Evolutionary conservation across 768 basidiomycete species (phyloP), one percentile per base, ranked within the genome.

Genomic region (Nidularia sp.): DNA sequence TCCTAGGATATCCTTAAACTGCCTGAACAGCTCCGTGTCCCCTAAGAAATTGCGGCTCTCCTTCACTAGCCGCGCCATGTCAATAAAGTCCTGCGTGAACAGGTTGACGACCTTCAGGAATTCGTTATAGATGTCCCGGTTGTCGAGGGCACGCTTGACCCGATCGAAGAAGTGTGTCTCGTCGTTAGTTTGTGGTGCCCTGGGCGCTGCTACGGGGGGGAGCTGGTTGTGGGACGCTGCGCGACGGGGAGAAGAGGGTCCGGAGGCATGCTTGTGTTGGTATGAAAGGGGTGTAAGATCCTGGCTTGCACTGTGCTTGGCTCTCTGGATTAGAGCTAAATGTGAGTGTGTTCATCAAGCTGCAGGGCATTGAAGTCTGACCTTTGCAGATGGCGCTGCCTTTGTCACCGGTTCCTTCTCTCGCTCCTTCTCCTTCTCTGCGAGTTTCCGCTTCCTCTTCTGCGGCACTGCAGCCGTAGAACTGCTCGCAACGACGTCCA

Each of bases 41-140:
- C 83, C 83, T 67, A 67, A 85, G 65, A 90, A 98, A 53, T 84
- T 79, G 22, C 82, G 75, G 34, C 85, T 84, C 60, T 95, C 88
- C 57, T 89, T 84, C 46, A 98, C 79, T 6, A 98, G 79, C 12
- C 87, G 83, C 25, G 85, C 81, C 1, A 85, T 83, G 60, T 98
- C 94, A 59, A 99, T 96, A 62, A 91, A 84, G 54, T 94, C 92
- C 63, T 96, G 93, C 2, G 92, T 90, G 63, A 94, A 99, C 2
- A 99, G 78, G 67, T 98, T 98, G 58, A 98, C 81, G 44, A 98
- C 74, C 64, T 94, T 97, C 55, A 99, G 72, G 70, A 99, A 98
- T 68, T 98, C 97, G 66, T 94, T 92, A 69, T 89, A 92, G 1
- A 84, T 82, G 46, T 91, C 88, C 9, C 86, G 77, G 55, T 79